A percentile compares a stretch with the other conserved stretches of the same genome.
phyloP scores from a whole-genome alignment of 768 basidiomycete genomes.

The Strobilomyces confusus region DNA sequence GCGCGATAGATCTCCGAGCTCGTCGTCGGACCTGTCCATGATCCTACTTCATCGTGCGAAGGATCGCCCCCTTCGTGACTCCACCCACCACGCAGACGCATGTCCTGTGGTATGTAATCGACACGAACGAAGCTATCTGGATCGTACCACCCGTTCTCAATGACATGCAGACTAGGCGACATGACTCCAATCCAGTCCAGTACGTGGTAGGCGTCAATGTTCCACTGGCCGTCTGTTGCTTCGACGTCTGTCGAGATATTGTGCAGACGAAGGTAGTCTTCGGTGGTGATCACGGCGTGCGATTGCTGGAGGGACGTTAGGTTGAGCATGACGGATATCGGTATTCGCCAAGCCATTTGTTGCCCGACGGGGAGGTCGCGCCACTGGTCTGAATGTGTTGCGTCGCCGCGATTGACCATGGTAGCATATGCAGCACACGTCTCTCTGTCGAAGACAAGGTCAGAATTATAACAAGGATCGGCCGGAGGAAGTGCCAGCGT shows the following conservation, averaged over 20 bases:
- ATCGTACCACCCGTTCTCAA: constrained; percentile 40
- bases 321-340: constrained; percentile 41
- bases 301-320: constrained; percentile 35
- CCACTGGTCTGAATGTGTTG: constrained; percentile 38
- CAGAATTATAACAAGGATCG: not conserved
- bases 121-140: constrained; percentile 33
- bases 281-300: constrained; percentile 37
- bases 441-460: constrained; percentile 12
- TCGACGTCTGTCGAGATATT: constrained; percentile 32
- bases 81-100: constrained; percentile 33
- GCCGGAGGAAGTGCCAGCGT: not conserved
- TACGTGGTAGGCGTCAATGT: constrained; percentile 32
- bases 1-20: constrained; percentile 18
- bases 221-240: constrained; percentile 36
- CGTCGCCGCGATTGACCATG: constrained; percentile 47
- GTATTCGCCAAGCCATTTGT: constrained; percentile 35
- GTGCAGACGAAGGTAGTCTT: constrained; percentile 43
- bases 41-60: constrained; percentile 16
- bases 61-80: constrained; percentile 10
- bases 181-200: constrained; percentile 10
- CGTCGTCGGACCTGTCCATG: constrained; percentile 13
- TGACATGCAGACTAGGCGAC: constrained; percentile 27
- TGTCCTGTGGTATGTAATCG: constrained; percentile 31
- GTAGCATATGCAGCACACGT: constrained; percentile 39
- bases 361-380: constrained; percentile 33